Base-by-base conservation (phyloP, 1,284 basidiomycete species). In the Fomitopsis betulina region DNA sequence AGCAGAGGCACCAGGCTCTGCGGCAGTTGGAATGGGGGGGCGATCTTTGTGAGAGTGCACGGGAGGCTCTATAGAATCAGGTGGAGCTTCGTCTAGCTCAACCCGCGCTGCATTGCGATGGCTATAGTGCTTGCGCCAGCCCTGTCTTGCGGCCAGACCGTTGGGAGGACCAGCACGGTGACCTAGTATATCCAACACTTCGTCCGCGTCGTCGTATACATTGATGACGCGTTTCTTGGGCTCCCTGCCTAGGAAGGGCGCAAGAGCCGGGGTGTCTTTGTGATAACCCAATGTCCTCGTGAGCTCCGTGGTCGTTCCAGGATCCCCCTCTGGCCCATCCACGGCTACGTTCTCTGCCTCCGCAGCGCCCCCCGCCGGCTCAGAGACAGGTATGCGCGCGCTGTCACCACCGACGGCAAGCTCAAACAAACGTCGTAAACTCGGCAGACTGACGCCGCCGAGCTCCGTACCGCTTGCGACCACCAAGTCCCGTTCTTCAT, bases 201-300 rank as follows among this genome's bases (percentile, higher is more conserved):
- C 70, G 56, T 80, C 77, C 38, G 72, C 65, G 56, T 81, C 73
- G 42, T 79, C 75, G 63, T 78, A 77, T 12, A 79, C 76, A 56
- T 79, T 78, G 60, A 91, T 86, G 43, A 76, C 72, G 45, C 86
- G 80, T 56, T 81, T 78, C 61, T 77, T 79, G 0, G 79, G 76
- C 27, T 76, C 73, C 63, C 83, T 82, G 5, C 88, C 87, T 5
- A 91, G 75, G 66, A 89, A 89, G 2, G 78, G 80, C 3, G 89
- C 89, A 37, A 91, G 77, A 3, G 86, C 84, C 25, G 87, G 85
- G 2, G 86, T 84, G 60, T 91, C 86, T 45, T 78, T 79, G 60
- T 91, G 88, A 56, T 84, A 73, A 19, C 89, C 89, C 33, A 91
- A 77, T 2, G 85, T 86, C 56, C 79, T 76, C 2, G 81, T 82